Evolutionary conservation across 805 yeast genomes (phyloP).

Genomic region (Metschnikowia borealis): DNA sequence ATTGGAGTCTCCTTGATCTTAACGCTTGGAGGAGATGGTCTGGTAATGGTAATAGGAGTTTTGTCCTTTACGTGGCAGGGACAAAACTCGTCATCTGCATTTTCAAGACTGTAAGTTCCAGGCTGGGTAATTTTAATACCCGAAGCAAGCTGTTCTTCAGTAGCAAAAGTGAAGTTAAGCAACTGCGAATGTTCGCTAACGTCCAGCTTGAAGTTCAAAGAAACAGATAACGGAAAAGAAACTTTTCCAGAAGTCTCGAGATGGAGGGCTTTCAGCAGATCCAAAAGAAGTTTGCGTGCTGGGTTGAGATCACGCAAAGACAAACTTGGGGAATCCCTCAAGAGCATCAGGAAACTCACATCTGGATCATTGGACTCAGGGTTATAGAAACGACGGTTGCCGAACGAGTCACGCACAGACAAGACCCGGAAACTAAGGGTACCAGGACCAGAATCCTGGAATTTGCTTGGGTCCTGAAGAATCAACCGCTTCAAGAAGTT

Average conservation of each 20-base stretch:
- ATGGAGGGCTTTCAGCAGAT: slow-evolving; percentile 28
- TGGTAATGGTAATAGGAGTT: slow-evolving; percentile 29
- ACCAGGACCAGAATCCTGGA: slow-evolving; percentile 20
- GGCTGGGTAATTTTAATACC: slow-evolving; percentile 47
- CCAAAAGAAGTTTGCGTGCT: slow-evolving; percentile 22
- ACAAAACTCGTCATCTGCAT: slow-evolving; percentile 61
- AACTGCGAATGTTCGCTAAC: slow-evolving; percentile 18
- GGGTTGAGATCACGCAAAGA: slow-evolving; percentile 21
- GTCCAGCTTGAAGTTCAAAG: slow-evolving; percentile 30
- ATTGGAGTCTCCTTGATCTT: slow-evolving; percentile 53
- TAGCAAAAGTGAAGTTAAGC: slow-evolving; percentile 24
- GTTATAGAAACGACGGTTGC: slow-evolving; percentile 31
- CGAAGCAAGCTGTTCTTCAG: slow-evolving; percentile 21
- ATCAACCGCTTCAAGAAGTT: slow-evolving; percentile 35
- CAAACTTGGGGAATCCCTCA: slow-evolving; percentile 25
- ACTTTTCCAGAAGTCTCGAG: slow-evolving; percentile 14
- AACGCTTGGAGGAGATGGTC: slow-evolving; percentile 33
- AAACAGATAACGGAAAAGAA: slow-evolving; percentile 30
- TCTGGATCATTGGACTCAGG: slow-evolving; percentile 36
- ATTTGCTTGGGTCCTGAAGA: slow-evolving; percentile 23
- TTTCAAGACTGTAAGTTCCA: slow-evolving; percentile 59
- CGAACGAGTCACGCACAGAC: slow-evolving; percentile 31
- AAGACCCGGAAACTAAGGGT: slow-evolving; percentile 32
- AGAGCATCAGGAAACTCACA: slow-evolving; percentile 26
- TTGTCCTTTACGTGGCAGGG: slow-evolving; percentile 37